phyloP scores from a whole-genome alignment of 129 eudicot species.

The Flaveria bidentis region DNA sequence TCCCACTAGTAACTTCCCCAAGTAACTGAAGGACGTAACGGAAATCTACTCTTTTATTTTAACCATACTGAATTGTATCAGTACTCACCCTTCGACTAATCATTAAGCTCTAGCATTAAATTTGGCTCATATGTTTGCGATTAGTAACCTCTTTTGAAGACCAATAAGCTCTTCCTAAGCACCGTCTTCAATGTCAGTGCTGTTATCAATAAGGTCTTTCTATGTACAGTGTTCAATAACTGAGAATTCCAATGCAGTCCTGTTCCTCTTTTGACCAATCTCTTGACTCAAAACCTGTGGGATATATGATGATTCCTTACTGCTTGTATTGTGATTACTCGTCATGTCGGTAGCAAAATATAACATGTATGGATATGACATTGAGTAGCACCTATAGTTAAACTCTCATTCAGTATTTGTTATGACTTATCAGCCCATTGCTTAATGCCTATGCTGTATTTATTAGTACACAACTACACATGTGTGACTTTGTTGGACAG shows the following conservation, averaged over 20 bases:
- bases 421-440: too few relatives aligned
- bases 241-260: neutral
- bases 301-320: too few relatives aligned
- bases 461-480: too few relatives aligned
- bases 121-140: neutral
- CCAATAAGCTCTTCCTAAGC: neutral
- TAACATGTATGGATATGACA: too few relatives aligned
- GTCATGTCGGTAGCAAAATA: too few relatives aligned
- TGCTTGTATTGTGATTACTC: too few relatives aligned
- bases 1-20: neutral
- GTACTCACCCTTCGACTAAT: too few relatives aligned
- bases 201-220: neutral
- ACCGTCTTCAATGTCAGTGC: neutral
- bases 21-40: neutral
- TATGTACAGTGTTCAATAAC: neutral
- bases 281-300: neutral
- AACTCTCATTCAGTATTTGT: too few relatives aligned
- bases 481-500: too few relatives aligned
- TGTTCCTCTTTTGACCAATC: neutral
- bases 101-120: neutral
- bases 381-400: too few relatives aligned
- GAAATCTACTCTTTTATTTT: neutral
- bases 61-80: neutral
- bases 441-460: too few relatives aligned
- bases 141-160: neutral